These are phyloP conservation scores for Trametes polyzona DNA, from an alignment of 1,284 basidiomycete species.

Conservation along the genomic window DNA sequence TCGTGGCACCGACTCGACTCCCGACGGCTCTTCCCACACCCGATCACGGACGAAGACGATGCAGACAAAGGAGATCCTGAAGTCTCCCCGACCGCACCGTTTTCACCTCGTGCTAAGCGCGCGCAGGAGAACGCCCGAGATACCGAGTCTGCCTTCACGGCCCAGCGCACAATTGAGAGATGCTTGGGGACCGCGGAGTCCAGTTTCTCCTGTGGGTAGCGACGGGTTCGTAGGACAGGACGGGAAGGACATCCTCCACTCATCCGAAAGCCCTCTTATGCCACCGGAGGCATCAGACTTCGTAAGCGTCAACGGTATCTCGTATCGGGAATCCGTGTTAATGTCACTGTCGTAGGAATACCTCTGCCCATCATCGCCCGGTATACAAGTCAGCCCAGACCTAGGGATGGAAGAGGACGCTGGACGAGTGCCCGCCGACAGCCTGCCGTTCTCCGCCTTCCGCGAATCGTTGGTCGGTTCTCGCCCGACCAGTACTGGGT, in stretches of 20 bases:
- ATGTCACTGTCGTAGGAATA: too few species aligned
- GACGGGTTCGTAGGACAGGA: not conserved
- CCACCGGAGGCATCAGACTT: not conserved
- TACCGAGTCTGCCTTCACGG: not conserved
- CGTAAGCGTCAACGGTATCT: too few species aligned
- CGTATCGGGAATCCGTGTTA: too few species aligned
- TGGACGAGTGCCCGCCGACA: too few species aligned
- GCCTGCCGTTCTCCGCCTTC: too few species aligned
- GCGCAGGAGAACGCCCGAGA: not conserved
- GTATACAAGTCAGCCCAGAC: too few species aligned
- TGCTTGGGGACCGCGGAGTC: not conserved
- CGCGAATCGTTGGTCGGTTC: too few species aligned
- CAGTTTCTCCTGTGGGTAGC: not conserved
- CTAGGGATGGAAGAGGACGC: too few species aligned
- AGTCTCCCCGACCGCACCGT: conserved; percentile 22
- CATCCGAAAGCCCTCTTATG: not conserved
- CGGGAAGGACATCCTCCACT: not conserved
- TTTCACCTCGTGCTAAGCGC: conserved; percentile 21
- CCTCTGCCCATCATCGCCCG: too few species aligned
- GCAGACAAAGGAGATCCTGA: conserved; percentile 24
- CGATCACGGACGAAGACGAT: conserved; percentile 18
- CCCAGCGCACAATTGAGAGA: conserved; percentile 8
- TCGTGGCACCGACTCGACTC: not conserved
- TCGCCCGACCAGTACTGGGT: not conserved
- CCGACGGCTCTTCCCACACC: not conserved